Conservation (phyloP, 129 eudicot species). For the Helichrysum umbraculigerum region DNA sequence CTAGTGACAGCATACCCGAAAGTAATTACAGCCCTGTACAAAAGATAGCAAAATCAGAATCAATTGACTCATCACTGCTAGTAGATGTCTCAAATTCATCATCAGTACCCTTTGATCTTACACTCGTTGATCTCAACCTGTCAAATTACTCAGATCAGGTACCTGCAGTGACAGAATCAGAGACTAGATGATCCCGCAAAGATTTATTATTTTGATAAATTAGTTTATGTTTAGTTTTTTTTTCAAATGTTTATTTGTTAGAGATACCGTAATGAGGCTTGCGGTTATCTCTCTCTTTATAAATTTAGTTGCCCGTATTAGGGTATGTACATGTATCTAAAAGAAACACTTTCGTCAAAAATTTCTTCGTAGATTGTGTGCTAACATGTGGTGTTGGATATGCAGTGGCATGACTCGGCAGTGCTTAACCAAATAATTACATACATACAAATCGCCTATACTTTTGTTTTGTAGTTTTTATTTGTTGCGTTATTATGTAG, state of each 20-base stretch:
- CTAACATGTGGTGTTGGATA: neutral
- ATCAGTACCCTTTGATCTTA: constrained; percentile 59
- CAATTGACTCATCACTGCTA: constrained; percentile 59
- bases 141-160: constrained; percentile 47
- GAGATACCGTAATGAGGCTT: constrained; percentile 36
- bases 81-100: constrained; percentile 47
- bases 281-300: constrained; percentile 29
- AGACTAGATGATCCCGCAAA: constrained; percentile 47
- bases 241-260: constrained; percentile 14
- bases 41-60: constrained; percentile 46
- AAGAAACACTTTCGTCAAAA: constrained; percentile 2
- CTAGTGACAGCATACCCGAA: constrained; percentile 48
- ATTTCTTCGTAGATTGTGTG: constrained; percentile 13
- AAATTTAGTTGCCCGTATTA: constrained; percentile 21
- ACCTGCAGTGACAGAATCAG: constrained; percentile 60
- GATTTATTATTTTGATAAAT: neutral
- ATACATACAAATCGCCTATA: no score
- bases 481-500: no score
- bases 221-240: constrained; percentile 15
- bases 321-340: constrained; percentile 51
- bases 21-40: constrained; percentile 13
- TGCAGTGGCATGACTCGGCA: no score
- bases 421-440: no score
- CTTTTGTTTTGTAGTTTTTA: no score
- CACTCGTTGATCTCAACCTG: constrained; percentile 73